These are phyloP conservation scores for Peronospora farinosa DNA, from an alignment of 352 stramenopile genomes.

Conservation along the genomic window DNA sequence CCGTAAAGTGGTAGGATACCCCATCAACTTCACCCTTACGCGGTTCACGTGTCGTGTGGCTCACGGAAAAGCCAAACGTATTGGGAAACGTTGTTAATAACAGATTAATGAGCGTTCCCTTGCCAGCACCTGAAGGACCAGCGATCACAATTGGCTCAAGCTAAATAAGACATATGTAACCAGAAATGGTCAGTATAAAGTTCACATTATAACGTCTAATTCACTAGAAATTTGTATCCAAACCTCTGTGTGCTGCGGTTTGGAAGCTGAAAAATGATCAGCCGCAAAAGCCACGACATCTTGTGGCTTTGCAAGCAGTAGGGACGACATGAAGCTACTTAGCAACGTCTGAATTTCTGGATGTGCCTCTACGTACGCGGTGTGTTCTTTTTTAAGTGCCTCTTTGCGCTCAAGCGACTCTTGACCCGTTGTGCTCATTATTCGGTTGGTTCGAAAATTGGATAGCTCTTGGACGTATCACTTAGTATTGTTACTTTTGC, in stretches of 20 bases:
- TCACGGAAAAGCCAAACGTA: constrained; percentile 94
- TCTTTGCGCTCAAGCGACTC: constrained; percentile 70
- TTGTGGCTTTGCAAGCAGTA: constrained; percentile 82
- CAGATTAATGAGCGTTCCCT: constrained; percentile 94
- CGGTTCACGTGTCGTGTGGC: constrained; percentile 94
- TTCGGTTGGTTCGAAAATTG: neutral
- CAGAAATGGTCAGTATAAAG: neutral
- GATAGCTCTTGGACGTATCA: neutral
- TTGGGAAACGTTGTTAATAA: constrained; percentile 81
- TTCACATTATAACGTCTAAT: neutral
- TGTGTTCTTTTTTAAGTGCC: constrained; percentile 79
- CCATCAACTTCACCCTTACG: constrained; percentile 92
- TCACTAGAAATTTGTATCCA: neutral
- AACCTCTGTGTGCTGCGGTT: constrained; percentile 45
- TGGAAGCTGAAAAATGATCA: constrained; percentile 73
- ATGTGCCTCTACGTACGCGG: constrained; percentile 72
- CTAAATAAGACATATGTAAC: constrained; percentile 15
- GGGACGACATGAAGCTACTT: constrained; percentile 79
- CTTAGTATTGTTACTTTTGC: constrained; percentile 2
- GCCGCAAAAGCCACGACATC: constrained; percentile 78
- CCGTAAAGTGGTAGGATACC: constrained; percentile 95
- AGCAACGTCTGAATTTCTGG: constrained; percentile 88
- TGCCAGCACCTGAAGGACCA: constrained; percentile 88
- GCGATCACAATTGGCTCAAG: constrained; percentile 86
- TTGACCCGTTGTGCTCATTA: constrained; percentile 26